Percentiles rank a stretch among this genome's conserved stretches.
Evolutionary conservation across 371 early-diverging fungal genomes (phyloP).

Genomic region (Funneliformis caledonium): DNA sequence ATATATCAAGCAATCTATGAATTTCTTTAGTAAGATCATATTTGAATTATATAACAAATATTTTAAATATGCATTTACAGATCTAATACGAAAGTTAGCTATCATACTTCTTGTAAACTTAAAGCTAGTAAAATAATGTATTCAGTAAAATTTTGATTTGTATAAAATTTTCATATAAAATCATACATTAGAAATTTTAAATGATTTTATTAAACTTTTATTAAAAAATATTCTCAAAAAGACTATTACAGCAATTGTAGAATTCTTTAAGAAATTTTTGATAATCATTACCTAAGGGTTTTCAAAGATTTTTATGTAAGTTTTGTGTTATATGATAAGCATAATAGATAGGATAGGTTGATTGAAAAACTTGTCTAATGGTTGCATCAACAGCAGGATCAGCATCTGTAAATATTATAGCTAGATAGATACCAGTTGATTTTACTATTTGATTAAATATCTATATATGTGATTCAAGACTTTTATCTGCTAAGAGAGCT

Average conservation of each 20-base stretch:
- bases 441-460: not conserved
- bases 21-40: not conserved
- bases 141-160: not conserved
- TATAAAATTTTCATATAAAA: not conserved
- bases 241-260: not conserved
- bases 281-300: not conserved
- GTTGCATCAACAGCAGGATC: not conserved
- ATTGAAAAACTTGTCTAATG: not conserved
- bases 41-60: not conserved
- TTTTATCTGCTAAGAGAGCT: not conserved
- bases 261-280: not conserved
- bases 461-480: not conserved
- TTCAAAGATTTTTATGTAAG: not conserved
- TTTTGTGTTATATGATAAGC: slow-evolving; percentile 6
- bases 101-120: not conserved
- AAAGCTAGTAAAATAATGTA: not conserved
- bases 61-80: not conserved
- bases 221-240: not conserved
- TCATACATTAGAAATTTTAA: not conserved
- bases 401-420: not conserved
- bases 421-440: not conserved
- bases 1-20: not conserved
- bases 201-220: not conserved
- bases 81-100: not conserved
- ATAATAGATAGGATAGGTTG: not conserved